Evolutionary conservation across 225 moss, liverwort and hornwort genomes (phyloP).

Genomic region (Polytrichum formosum): DNA sequence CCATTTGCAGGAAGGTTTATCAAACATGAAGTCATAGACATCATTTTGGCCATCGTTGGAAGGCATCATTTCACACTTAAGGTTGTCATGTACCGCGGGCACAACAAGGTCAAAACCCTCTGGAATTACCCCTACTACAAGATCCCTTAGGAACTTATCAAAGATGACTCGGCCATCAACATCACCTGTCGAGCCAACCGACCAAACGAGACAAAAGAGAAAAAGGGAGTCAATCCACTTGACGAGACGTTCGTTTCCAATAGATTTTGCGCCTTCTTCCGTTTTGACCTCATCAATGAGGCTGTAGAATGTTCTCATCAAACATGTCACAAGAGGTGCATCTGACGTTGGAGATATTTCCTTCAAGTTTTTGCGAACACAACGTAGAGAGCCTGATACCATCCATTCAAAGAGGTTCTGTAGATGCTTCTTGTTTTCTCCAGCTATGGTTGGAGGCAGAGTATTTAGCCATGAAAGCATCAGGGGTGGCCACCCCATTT

Average conservation of each 20-base stretch:
- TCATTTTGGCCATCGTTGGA: constrained; percentile 25
- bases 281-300: constrained; percentile 70
- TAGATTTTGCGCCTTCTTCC: constrained; percentile 56
- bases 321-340: constrained; percentile 60
- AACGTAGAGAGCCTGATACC: constrained; percentile 63
- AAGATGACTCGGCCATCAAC: constrained; percentile 46
- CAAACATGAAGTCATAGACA: constrained; percentile 77
- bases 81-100: constrained; percentile 40
- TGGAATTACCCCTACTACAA: constrained; percentile 50
- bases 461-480: constrained; percentile 77
- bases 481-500: constrained; percentile 81
- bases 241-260: constrained; percentile 56
- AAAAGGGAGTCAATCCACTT: constrained; percentile 84
- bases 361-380: constrained; percentile 62
- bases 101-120: constrained; percentile 59
- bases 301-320: constrained; percentile 83
- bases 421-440: constrained; percentile 56
- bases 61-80: constrained; percentile 74
- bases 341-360: constrained; percentile 84
- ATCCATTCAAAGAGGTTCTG: constrained; percentile 85
- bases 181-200: constrained; percentile 76
- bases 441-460: constrained; percentile 56
- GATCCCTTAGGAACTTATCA: constrained; percentile 55
- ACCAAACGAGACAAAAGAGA: constrained; percentile 76
- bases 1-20: constrained; percentile 78